Conservation (phyloP, 768 basidiomycete genomes). For the Mycena rebaudengoi region DNA sequence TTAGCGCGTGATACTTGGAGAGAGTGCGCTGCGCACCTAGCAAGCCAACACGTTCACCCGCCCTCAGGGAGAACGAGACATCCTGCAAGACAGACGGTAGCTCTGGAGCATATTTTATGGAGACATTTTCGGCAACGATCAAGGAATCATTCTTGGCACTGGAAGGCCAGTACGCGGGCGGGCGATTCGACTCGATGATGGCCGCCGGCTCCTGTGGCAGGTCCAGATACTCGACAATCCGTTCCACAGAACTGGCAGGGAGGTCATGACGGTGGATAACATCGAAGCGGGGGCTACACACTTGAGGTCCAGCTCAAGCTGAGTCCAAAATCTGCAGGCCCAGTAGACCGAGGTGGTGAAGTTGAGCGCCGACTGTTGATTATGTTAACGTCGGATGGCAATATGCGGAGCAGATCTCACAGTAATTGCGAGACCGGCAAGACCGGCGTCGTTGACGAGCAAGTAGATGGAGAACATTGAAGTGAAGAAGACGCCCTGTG, state of each 20-base stretch:
- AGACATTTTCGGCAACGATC: slow-evolving; percentile 76
- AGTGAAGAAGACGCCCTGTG: slow-evolving; percentile 72
- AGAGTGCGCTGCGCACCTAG: too few relatives aligned
- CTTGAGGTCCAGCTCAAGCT: slow-evolving; percentile 83
- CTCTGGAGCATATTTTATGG: slow-evolving; percentile 85
- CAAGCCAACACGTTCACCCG: slow-evolving; percentile 80
- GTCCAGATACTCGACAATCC: slow-evolving; percentile 54
- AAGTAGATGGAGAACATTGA: slow-evolving; percentile 78
- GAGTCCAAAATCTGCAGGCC: slow-evolving; percentile 58
- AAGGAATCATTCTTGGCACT: slow-evolving; percentile 64
- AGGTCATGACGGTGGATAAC: not conserved
- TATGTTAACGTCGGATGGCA: too few relatives aligned
- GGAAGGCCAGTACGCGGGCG: slow-evolving; percentile 94
- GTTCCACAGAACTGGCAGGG: not conserved
- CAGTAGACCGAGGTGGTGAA: slow-evolving; percentile 50
- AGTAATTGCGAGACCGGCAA: slow-evolving; percentile 56
- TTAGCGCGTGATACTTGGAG: too few relatives aligned
- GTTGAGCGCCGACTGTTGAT: slow-evolving; percentile 64
- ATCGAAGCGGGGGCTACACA: slow-evolving; percentile 41
- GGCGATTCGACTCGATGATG: slow-evolving; percentile 73
- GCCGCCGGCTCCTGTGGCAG: slow-evolving; percentile 88
- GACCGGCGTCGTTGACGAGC: slow-evolving; percentile 58
- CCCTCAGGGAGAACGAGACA: slow-evolving; percentile 76
- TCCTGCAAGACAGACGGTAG: slow-evolving; percentile 82
- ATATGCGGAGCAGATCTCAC: too few relatives aligned